Evolutionary conservation across 306 rosid species (phyloP).

Genomic region (Alnus rubra): DNA sequence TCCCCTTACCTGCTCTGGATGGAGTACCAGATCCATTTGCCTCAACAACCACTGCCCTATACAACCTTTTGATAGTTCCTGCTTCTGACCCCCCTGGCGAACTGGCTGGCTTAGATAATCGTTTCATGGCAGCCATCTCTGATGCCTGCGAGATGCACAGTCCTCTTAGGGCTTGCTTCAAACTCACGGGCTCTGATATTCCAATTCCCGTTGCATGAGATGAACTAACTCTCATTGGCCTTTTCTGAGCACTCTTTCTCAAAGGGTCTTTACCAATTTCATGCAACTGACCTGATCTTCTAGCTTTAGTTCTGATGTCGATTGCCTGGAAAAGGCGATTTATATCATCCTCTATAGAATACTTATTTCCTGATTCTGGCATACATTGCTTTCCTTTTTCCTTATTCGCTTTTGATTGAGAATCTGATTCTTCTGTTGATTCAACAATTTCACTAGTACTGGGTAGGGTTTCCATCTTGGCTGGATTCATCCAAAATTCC

Average conservation of each 20-base stretch:
- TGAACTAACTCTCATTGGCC: slow-evolving; percentile 76
- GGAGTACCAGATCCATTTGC: slow-evolving; percentile 45
- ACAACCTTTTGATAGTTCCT: slow-evolving; percentile 79
- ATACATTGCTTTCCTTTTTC: slow-evolving; percentile 51
- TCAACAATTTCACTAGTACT: slow-evolving; percentile 80
- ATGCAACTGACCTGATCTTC: slow-evolving; percentile 47
- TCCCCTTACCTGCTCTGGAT: slow-evolving; percentile 56
- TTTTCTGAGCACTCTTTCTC: slow-evolving; percentile 83
- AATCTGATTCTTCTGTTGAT: slow-evolving; percentile 55
- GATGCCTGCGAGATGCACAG: slow-evolving; percentile 97
- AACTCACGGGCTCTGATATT: slow-evolving; percentile 87
- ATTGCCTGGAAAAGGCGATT: slow-evolving; percentile 87
- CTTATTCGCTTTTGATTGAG: slow-evolving; percentile 43
- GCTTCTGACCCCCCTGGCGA: slow-evolving; percentile 83
- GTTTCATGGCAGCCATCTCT: slow-evolving; percentile 96
- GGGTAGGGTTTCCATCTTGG: slow-evolving; percentile 53
- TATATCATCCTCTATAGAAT: slow-evolving; percentile 88
- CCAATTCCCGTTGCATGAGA: slow-evolving; percentile 86
- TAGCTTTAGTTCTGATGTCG: slow-evolving; percentile 59
- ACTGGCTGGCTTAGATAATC: slow-evolving; percentile 66
- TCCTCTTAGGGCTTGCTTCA: slow-evolving; percentile 98
- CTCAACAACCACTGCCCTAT: slow-evolving; percentile 72
- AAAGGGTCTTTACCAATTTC: slow-evolving; percentile 44
- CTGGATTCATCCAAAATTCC: slow-evolving; percentile 20
- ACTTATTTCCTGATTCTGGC: slow-evolving; percentile 50